phyloP scores from a whole-genome alignment of 2,329 filamentous ascomycete species.

The Cercospora sojina region DNA sequence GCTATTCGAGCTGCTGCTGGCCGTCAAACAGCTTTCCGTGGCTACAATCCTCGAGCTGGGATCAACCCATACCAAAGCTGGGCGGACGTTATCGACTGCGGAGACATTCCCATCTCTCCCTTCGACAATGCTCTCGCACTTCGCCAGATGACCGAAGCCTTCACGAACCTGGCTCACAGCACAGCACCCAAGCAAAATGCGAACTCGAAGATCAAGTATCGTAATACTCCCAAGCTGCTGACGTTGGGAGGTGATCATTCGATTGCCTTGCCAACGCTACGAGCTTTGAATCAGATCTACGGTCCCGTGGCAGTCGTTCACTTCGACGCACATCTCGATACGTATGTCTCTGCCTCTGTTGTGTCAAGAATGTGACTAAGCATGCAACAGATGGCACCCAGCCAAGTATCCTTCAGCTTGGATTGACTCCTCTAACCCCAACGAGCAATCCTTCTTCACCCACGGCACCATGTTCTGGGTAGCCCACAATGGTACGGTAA shows the following conservation, averaged over 20 bases:
- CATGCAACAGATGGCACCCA: conserved; percentile 62
- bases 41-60: conserved; percentile 76
- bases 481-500: conserved; percentile 57
- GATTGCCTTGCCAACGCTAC: conserved; percentile 52
- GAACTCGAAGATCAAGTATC: conserved; percentile 43
- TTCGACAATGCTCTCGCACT: conserved; percentile 82
- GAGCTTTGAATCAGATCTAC: conserved; percentile 49
- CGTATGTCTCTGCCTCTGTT: conserved; percentile 37
- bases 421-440: conserved; percentile 52
- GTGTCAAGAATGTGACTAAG: not conserved
- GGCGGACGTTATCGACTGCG: conserved; percentile 70
- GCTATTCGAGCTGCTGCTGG: conserved; percentile 82
- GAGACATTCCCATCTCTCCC: conserved; percentile 82
- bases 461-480: conserved; percentile 93
- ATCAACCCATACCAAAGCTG: conserved; percentile 82
- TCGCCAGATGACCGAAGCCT: conserved; percentile 79
- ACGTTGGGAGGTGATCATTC: conserved; percentile 53
- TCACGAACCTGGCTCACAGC: conserved; percentile 63
- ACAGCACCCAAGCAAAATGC: conserved; percentile 36
- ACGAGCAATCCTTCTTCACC: conserved; percentile 72
- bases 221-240: conserved; percentile 48
- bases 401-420: conserved; percentile 76
- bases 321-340: conserved; percentile 69
- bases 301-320: conserved; percentile 51
- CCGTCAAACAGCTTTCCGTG: conserved; percentile 75